Base-by-base conservation (phyloP, 805 yeast genomes). In the Starmerella vitae region DNA sequence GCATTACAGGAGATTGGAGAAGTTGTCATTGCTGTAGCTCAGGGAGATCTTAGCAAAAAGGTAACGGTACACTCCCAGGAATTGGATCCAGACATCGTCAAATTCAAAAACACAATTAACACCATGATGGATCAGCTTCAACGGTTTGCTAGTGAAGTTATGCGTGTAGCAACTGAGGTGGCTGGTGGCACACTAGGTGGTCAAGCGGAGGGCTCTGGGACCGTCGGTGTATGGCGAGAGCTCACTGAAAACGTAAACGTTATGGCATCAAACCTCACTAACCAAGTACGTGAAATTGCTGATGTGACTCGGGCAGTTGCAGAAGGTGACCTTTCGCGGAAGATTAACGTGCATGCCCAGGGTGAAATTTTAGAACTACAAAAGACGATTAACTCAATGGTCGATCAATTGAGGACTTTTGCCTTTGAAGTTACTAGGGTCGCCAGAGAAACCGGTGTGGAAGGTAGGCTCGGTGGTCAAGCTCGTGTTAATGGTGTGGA, bases 181-280 rank as follows among this genome's bases (percentile, higher is more conserved):
- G 88, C 93, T 22, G 80, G 81, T 51, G 94, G 94, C 49, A 81
- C 81, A 46, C 66, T 83, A 30, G 94, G 94, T 49, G 94, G 94
- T 28, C 91, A 80, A 55, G 93, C 88, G 30, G 79, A 77, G 46
- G 77, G 76, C 45, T 77, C 75, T 38, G 88, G 86, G n/a, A 74
- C 86, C 1, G 82, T 76, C 7, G 94, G 94, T 37, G 79, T 81
- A 34, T 82, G 94, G 94, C 74, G 79, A 52, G 85, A 78, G 53
- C 66, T 83, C 30, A 77, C 93, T 5, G 93, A 82, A 57, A 82
- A 82, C 50, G 84, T 82, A 49, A 83, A 82, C 56, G 84, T 88
- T 27, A 82, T 82, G 94, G 93, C 94, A 25, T 66, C 78, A 38
- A 82, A 83, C 58, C 68, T 82, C 51, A 82, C 94, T 2, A 79